A percentile compares a stretch with the other conserved stretches of the same genome.
Evolutionary conservation across 176 grass and related monocot genomes (phyloP).

Genomic region (Tillandsia fasciculata): DNA sequence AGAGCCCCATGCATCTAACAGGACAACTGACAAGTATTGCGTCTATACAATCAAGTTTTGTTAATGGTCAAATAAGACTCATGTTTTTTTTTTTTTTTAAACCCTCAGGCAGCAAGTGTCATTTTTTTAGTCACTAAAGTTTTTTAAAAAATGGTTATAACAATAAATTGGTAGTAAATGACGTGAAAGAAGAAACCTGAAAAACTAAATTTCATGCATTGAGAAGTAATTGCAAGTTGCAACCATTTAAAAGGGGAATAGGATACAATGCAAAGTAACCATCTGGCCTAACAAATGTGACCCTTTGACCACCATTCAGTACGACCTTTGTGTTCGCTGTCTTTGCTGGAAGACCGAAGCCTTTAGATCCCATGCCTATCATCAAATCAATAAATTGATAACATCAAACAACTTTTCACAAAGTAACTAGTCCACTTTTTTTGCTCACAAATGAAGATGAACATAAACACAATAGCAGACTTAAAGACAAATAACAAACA

Average conservation of each 20-base stretch:
- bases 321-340: conserved; percentile 65
- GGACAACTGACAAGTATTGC: too few relatives aligned
- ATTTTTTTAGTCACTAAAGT: too few relatives aligned
- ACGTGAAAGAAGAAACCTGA: neutral
- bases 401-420: neutral
- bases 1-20: too few relatives aligned
- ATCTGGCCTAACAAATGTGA: conserved; percentile 75
- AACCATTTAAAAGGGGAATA: conserved; percentile 7
- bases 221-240: neutral
- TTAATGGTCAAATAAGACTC: too few relatives aligned
- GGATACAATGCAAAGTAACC: conserved; percentile 99
- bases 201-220: neutral
- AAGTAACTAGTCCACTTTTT: neutral
- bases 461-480: neutral
- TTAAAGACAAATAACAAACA: neutral
- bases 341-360: conserved; percentile 64
- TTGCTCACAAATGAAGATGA: neutral
- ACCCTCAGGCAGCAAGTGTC: too few relatives aligned
- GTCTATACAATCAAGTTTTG: too few relatives aligned
- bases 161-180: neutral
- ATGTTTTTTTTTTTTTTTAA: too few relatives aligned
- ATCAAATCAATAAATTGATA: neutral
- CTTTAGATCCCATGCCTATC: conserved; percentile 40
- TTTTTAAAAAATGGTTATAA: too few relatives aligned
- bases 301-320: conserved; percentile 91